Conservation (phyloP, 768 basidiomycete genomes). For the Boletus pseudo-olivaceus region DNA sequence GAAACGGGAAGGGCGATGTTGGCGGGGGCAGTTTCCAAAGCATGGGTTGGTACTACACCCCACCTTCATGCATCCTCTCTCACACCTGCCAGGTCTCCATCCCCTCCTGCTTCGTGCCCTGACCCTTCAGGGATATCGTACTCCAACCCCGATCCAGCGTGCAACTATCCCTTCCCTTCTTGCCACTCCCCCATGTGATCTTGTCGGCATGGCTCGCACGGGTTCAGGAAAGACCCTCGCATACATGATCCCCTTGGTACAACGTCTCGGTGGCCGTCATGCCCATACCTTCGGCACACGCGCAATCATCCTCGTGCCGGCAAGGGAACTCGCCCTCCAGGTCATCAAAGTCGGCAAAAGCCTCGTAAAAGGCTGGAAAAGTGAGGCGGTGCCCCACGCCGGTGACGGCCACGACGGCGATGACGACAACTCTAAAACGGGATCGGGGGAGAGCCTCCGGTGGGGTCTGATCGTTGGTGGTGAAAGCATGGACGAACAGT, state of each 20-base stretch:
- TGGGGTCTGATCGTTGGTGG: conserved; percentile 98
- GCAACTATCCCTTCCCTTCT: conserved; percentile 84
- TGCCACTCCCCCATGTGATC: conserved; percentile 79
- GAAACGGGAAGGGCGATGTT: conserved; percentile 70
- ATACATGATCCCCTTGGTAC: conserved; percentile 89
- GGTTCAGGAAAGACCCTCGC: conserved; percentile 98
- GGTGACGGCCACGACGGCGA: conserved; percentile 59
- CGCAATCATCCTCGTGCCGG: conserved; percentile 85
- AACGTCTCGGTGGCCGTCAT: conserved; percentile 80
- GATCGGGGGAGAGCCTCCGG: conserved; percentile 58
- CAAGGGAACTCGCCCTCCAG: conserved; percentile 92
- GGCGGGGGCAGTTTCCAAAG: conserved; percentile 95
- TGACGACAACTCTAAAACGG: conserved; percentile 42
- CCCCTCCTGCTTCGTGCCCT: conserved; percentile 81
- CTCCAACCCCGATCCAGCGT: conserved; percentile 95
- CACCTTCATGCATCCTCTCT: background rate
- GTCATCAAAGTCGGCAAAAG: conserved; percentile 94
- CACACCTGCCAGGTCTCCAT: conserved; percentile 58
- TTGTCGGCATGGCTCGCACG: conserved; percentile 98
- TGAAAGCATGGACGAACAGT: conserved; percentile 93
- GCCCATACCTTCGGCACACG: conserved; percentile 77
- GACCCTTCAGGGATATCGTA: conserved; percentile 88
- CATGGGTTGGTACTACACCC: conserved; percentile 65
- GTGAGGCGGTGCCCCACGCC: conserved; percentile 60
- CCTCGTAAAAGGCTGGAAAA: conserved; percentile 77